Base-by-base conservation (phyloP, 2,329 filamentous ascomycete species). In the Talaromyces sp. region DNA sequence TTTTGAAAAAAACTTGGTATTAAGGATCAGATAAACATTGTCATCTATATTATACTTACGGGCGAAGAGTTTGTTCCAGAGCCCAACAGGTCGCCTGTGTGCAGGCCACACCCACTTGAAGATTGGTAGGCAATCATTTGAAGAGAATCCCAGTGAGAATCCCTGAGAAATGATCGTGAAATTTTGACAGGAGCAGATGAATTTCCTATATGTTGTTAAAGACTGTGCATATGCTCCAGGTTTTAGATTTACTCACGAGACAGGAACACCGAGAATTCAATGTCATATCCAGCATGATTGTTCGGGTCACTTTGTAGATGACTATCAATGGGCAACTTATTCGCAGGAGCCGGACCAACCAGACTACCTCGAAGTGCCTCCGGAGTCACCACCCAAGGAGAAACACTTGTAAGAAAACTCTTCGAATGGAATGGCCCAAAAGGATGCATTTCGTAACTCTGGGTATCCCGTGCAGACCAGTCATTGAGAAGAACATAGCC, bases 401-500 rank as follows among this genome's bases (percentile, higher is more conserved):
- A 81, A 17, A 86, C 78, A 1, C 77, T 78, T 0, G 83, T 86
- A 5, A 77, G 78, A 33, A 85, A 82, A 28, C 78, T 81, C 67
- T 86, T 87, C 1, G 78, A 78, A 55, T 84, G 83, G 60, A 85
- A 78, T 0, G 84, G 83, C 0, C 84, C 84, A 0, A 85, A 69
- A 0, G 83, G 83, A 3, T 70, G 73, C 81, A 84, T 85, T 63
- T 86, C 84, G 22, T 83, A 73, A 0, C 69, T 75, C 65, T 86
- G 83, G 6, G 85, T 82, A 64, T 85, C 83, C n/a, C 84, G 75
- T 19, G 83, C 80, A 72, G 55, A 57, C 83, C 84, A 86, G 62
- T 86, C 83, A 60, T 86, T 86, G 6, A 86, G 64, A 37, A 87
- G 69, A 0, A 84, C 79, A n/a, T 85, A 73, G 0, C 84, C 84